Percentiles rank a stretch among this genome's conserved stretches.
These are phyloP conservation scores for Fusarium sp. DNA, from an alignment of 2,329 filamentous ascomycete genomes.

Conservation along the genomic window DNA sequence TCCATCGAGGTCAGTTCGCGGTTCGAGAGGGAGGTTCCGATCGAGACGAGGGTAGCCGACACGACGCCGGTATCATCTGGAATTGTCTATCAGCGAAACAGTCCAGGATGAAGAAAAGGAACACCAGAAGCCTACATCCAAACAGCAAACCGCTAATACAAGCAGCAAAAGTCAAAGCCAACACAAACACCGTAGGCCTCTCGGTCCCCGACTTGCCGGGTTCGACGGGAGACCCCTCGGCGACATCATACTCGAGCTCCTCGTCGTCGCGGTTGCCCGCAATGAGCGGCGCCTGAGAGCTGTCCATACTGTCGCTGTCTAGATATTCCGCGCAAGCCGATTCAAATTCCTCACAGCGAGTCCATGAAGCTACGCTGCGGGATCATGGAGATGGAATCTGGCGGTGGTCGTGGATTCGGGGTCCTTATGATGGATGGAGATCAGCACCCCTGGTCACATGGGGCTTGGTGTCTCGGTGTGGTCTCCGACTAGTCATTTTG, in stretches of 20 bases:
- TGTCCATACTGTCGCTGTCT: slow-evolving; percentile 45
- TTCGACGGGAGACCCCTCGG: slow-evolving; percentile 37
- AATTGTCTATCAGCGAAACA: slow-evolving; percentile 12
- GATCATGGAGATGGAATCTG: slow-evolving; percentile 20
- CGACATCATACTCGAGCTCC: slow-evolving; percentile 46
- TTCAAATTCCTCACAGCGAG: slow-evolving; percentile 10
- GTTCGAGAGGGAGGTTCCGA: slow-evolving; percentile 65
- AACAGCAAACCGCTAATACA: slow-evolving; percentile 73
- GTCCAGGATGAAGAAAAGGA: background rate
- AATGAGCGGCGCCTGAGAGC: slow-evolving; percentile 52
- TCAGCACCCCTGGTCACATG: slow-evolving; percentile 41
- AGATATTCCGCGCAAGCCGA: background rate
- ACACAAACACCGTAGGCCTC: slow-evolving; percentile 62
- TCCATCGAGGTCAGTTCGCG: slow-evolving; percentile 67
- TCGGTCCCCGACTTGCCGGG: slow-evolving; percentile 43
- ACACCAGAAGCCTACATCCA: slow-evolving; percentile 61
- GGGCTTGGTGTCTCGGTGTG: slow-evolving; percentile 16
- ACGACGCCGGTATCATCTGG: slow-evolving; percentile 73
- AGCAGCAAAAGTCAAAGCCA: slow-evolving; percentile 68
- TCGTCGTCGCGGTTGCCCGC: slow-evolving; percentile 45
- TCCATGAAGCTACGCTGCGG: slow-evolving; percentile 26
- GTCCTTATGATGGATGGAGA: slow-evolving; percentile 33
- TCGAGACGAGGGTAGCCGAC: slow-evolving; percentile 70
- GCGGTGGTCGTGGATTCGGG: slow-evolving; percentile 9
- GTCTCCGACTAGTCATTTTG: background rate